phyloP scores from a whole-genome alignment of 768 basidiomycete species.

The Chalciporus chontae region DNA sequence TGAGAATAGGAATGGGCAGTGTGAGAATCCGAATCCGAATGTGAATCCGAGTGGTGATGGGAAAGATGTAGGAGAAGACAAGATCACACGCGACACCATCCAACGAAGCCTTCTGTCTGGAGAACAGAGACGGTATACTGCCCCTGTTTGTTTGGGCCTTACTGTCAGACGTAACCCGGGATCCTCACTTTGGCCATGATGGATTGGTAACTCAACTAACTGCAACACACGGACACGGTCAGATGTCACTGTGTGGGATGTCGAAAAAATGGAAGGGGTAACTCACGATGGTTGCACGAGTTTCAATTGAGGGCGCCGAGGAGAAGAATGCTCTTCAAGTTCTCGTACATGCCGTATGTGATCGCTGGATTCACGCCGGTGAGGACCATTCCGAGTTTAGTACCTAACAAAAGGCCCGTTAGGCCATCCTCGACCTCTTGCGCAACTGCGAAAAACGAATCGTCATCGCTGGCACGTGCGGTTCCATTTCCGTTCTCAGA shows the following conservation, averaged over 20 bases:
- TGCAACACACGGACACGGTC: neutral
- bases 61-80: neutral
- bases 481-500: no score
- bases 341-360: slow-evolving; percentile 94
- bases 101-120: slow-evolving; percentile 74
- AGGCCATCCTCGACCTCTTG: slow-evolving; percentile 90
- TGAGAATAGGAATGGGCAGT: no score
- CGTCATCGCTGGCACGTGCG: slow-evolving; percentile 39
- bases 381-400: slow-evolving; percentile 90
- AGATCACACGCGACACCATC: slow-evolving; percentile 87
- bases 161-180: slow-evolving; percentile 62
- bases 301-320: slow-evolving; percentile 85
- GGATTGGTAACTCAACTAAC: slow-evolving; percentile 89
- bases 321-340: slow-evolving; percentile 75
- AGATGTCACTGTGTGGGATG: neutral
- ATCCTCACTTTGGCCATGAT: slow-evolving; percentile 97
- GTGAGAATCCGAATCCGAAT: no score
- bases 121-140: slow-evolving; percentile 77
- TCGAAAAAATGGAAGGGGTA: neutral
- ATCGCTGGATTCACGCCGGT: slow-evolving; percentile 98
- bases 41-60: neutral
- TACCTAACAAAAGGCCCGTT: slow-evolving; percentile 86
- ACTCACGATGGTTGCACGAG: slow-evolving; percentile 87
- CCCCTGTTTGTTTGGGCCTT: slow-evolving; percentile 58
- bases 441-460: slow-evolving; percentile 77